phyloP scores from a whole-genome alignment of 2,329 filamentous ascomycete genomes.

The Fusarium keratoplasticum region DNA sequence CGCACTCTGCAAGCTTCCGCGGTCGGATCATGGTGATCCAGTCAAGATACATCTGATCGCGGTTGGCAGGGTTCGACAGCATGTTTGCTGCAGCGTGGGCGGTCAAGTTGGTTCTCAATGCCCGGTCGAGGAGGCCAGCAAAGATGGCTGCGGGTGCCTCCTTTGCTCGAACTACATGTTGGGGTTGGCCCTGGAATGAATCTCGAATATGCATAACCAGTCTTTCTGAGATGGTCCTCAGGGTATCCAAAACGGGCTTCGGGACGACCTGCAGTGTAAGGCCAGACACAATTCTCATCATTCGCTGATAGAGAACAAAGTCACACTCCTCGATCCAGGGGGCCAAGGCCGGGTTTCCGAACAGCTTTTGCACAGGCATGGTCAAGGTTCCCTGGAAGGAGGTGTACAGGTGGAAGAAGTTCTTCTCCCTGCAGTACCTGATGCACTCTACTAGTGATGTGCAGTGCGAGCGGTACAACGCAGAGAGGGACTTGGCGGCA shows the following conservation, averaged over 20 bases:
- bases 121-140: conserved; percentile 84
- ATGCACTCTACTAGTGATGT: conserved; percentile 96
- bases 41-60: conserved; percentile 95
- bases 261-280: conserved; percentile 92
- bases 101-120: conserved; percentile 90
- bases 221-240: conserved; percentile 86
- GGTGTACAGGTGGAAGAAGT: conserved; percentile 93
- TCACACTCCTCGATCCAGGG: conserved; percentile 97
- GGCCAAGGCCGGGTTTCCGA: conserved; percentile 83
- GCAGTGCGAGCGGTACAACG: conserved; percentile 93
- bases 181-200: conserved; percentile 86
- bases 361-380: conserved; percentile 93
- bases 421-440: conserved; percentile 95
- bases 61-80: conserved; percentile 87
- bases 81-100: conserved; percentile 95
- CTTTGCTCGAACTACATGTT: conserved; percentile 88
- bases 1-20: conserved; percentile 72
- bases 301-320: conserved; percentile 94
- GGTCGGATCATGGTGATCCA: conserved; percentile 78
- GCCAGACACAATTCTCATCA: conserved; percentile 92
- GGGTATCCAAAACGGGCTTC: conserved; percentile 84
- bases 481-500: conserved; percentile 84
- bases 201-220: conserved; percentile 85
- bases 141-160: conserved; percentile 91
- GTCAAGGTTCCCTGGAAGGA: conserved; percentile 97